Evolutionary conservation across 2,329 filamentous ascomycete genomes (phyloP).

Genomic region (Torrubiellomyces zombiae): DNA sequence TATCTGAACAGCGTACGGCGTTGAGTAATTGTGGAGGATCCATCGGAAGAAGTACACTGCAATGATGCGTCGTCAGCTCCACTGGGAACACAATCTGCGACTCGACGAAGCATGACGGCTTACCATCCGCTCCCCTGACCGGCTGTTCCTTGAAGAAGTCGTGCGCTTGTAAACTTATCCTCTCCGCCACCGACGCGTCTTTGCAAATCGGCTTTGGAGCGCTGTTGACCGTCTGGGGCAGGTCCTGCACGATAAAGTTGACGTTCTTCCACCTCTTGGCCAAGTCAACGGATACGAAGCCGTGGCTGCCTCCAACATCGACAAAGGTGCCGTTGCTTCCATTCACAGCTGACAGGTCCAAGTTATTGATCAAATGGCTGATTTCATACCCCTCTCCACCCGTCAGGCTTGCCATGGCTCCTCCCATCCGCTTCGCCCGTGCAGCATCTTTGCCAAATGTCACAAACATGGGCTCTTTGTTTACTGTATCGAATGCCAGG

Average conservation of each 20-base stretch:
- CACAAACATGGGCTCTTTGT: constrained; percentile 35
- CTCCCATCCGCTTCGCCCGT: constrained; percentile 34
- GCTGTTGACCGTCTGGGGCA: constrained; percentile 28
- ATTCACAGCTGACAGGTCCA: constrained; percentile 33
- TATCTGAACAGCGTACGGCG: constrained; percentile 31
- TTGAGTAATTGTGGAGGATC: constrained; percentile 47
- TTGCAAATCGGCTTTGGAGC: constrained; percentile 25
- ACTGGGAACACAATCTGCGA: too few species aligned
- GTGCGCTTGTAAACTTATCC: constrained; percentile 29
- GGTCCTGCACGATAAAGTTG: constrained; percentile 38
- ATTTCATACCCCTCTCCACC: constrained; percentile 40
- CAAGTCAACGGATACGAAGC: constrained; percentile 38
- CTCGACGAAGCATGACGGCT: constrained; percentile 2
- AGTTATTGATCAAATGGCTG: constrained; percentile 33
- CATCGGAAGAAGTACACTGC: constrained; percentile 40
- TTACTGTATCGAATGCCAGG: constrained; percentile 30
- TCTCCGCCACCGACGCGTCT: constrained; percentile 19
- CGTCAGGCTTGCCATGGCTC: constrained; percentile 37
- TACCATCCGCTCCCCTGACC: constrained; percentile 33
- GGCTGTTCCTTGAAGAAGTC: constrained; percentile 43
- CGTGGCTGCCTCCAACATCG: constrained; percentile 41
- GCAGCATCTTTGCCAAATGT: constrained; percentile 30
- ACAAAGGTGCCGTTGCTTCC: constrained; percentile 30
- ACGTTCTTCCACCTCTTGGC: constrained; percentile 32
- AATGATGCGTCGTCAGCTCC: constrained; percentile 6